phyloP scores from a whole-genome alignment of 2,329 filamentous ascomycete species.

The Amauroascus verrucosus region DNA sequence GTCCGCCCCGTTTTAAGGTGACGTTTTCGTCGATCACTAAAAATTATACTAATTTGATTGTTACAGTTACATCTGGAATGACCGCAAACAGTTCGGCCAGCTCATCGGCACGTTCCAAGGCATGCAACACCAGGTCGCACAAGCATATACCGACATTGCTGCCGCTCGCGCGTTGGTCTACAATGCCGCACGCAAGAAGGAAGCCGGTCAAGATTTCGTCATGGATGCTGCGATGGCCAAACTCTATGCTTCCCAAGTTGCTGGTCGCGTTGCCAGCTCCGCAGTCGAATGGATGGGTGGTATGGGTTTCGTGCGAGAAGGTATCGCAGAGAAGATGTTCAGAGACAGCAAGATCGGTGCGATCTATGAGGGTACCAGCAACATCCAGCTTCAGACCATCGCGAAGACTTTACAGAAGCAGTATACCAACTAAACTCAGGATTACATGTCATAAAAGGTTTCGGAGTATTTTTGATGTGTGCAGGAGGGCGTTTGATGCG shows the following conservation, averaged over 20 bases:
- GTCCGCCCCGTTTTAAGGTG: too few species aligned
- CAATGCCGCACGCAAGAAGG: slow-evolving; percentile 96
- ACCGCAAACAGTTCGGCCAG: slow-evolving; percentile 91
- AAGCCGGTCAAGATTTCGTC: slow-evolving; percentile 91
- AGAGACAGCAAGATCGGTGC: slow-evolving; percentile 97
- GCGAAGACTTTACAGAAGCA: slow-evolving; percentile 59
- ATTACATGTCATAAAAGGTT: neutral
- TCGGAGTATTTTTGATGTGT: slow-evolving; percentile 3
- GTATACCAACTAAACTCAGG: slow-evolving; percentile 46
- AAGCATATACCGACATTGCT: slow-evolving; percentile 86
- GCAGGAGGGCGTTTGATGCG: slow-evolving; percentile 6
- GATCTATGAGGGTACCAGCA: slow-evolving; percentile 78
- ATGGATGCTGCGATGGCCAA: slow-evolving; percentile 97
- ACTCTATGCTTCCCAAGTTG: slow-evolving; percentile 86
- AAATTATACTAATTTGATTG: neutral
- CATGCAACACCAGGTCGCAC: slow-evolving; percentile 98
- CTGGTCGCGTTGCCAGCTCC: slow-evolving; percentile 69
- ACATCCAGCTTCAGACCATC: slow-evolving; percentile 61
- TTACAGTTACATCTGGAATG: slow-evolving; percentile 83
- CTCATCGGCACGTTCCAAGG: slow-evolving; percentile 95
- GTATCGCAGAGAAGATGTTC: slow-evolving; percentile 95
- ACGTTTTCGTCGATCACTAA: neutral
- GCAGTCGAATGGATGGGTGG: slow-evolving; percentile 99
- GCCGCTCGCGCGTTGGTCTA: slow-evolving; percentile 87
- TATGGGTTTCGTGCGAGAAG: slow-evolving; percentile 96